Base-by-base conservation (phyloP, 2,329 filamentous ascomycete genomes). In the Cladosporium oxysporum region DNA sequence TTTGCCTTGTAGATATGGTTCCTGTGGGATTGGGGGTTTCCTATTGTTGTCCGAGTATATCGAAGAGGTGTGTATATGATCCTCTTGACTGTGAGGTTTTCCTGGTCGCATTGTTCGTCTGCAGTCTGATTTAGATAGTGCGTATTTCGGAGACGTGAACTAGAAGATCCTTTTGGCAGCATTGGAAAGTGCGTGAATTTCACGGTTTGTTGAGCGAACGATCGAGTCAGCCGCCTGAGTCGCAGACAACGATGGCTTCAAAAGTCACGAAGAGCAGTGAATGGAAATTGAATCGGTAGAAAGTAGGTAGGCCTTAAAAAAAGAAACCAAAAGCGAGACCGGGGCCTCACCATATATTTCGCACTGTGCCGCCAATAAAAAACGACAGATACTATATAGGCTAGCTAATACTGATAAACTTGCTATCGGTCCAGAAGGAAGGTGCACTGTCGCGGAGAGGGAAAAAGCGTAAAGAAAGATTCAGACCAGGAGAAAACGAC, bases 341-440 rank as follows among this genome's bases (percentile, higher is more conserved):
- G 60, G 60, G 60, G 60, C 60, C 60, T 62, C 60, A 7, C 49
- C 60, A 55, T 18, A 49, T 61, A 49, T 61, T 60, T 60, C n/a
- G 41, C 41, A 28, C 14, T 7, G 2, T 55, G 52, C 52, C 52
- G 31, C 28, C 52, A 10, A n/a, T 31, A 21, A 12, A 18, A 33
- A 29, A 55, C 28, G 28, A 55, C 31, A 55, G 52, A 11, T 55
- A 29, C 52, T 29, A 55, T 31, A 14, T 55, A 55, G n/a, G 16
- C 28, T 28, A 28, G 16, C 16, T 29, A 6, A 31, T 55, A 55
- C 52, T 55, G 31, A 29, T 18, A n/a, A 18, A 21, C 52, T 55
- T 21, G 49, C 52, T 55, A 18, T 31, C n/a, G 23, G 28, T n/a
- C 28, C 14, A 53, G 11, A 21, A 53, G 11, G 14, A 53, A 10